phyloP scores from a whole-genome alignment of 2,329 filamentous ascomycete genomes.

The Penicillium concentricum region DNA sequence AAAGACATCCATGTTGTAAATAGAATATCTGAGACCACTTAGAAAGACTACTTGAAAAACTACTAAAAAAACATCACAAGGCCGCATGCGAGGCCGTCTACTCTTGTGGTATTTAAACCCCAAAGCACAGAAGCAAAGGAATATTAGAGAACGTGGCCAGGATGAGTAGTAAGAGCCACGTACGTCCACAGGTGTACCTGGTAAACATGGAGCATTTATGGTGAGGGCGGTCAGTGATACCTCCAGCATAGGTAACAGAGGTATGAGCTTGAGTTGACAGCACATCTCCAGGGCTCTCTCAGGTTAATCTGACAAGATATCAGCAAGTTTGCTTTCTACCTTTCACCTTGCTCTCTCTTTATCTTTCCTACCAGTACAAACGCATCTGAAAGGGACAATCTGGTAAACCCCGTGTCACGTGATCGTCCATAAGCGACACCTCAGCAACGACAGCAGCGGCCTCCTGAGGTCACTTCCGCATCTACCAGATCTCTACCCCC shows the following conservation, averaged over 20 bases:
- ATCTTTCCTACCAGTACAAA: not conserved
- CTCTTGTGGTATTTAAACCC: not conserved
- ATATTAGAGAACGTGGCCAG: not conserved
- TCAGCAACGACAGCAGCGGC: conserved; percentile 40
- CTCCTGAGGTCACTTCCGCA: conserved; percentile 44
- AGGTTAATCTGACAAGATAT: not conserved
- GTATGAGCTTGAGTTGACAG: not conserved
- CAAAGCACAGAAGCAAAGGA: not conserved
- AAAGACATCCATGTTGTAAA: too few relatives aligned
- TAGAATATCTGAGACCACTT: too few relatives aligned
- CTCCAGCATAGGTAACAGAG: not conserved
- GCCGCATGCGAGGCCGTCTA: too few relatives aligned
- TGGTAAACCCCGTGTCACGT: conserved; percentile 31
- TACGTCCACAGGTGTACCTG: not conserved
- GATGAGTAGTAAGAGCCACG: not conserved
- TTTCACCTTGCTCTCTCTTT: not conserved
- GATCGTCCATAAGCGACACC: conserved; percentile 40
- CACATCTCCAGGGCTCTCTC: not conserved
- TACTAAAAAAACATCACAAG: too few relatives aligned
- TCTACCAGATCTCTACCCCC: conserved; percentile 28
- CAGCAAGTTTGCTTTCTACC: not conserved
- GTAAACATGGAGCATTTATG: not conserved
- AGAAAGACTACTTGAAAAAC: too few relatives aligned
- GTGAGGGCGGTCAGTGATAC: conserved; percentile 2
- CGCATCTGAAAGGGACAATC: not conserved